A percentile compares a stretch with the other conserved stretches of the same genome.
phyloP scores from a whole-genome alignment of 1,284 basidiomycete species.

The Cryptococcus depauperatus region DNA sequence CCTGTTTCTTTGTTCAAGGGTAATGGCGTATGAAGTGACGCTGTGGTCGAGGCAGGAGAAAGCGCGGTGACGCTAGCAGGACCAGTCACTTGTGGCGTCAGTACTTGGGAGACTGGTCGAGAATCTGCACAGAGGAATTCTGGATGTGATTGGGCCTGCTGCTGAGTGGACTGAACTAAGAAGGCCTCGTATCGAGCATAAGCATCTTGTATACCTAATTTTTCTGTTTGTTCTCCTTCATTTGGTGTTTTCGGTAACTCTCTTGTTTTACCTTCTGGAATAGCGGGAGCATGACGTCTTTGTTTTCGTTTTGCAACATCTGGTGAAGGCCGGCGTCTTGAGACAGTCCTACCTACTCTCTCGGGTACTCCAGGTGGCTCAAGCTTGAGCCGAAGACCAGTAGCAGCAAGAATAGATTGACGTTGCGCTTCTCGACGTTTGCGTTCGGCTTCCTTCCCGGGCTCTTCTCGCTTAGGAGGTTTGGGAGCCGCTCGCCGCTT shows the following conservation, averaged over 20 bases:
- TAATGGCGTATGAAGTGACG: conserved; percentile 1
- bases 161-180: conserved; percentile 50
- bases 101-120: conserved; percentile 7
- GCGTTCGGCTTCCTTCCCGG: conserved; percentile 51
- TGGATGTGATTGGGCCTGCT: conserved; percentile 20
- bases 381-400: conserved; percentile 63
- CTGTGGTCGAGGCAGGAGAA: not conserved
- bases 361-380: conserved; percentile 34
- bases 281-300: conserved; percentile 18
- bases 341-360: conserved; percentile 33
- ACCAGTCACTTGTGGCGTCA: conserved; percentile 13
- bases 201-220: conserved; percentile 63
- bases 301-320: conserved; percentile 20
- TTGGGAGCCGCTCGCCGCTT: conserved; percentile 2
- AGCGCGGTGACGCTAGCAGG: not conserved
- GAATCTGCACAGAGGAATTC: not conserved
- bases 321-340: conserved; percentile 24
- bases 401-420: conserved; percentile 72
- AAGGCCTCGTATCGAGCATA: conserved; percentile 82
- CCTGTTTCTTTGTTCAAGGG: conserved; percentile 7
- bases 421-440: conserved; percentile 66
- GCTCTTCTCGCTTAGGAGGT: conserved; percentile 12
- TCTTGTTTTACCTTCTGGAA: conserved; percentile 6
- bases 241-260: not conserved
- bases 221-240: conserved; percentile 1